These are phyloP conservation scores for Apodospora peruviana DNA, from an alignment of 495 filamentous ascomycete genomes.

Conservation along the genomic window DNA sequence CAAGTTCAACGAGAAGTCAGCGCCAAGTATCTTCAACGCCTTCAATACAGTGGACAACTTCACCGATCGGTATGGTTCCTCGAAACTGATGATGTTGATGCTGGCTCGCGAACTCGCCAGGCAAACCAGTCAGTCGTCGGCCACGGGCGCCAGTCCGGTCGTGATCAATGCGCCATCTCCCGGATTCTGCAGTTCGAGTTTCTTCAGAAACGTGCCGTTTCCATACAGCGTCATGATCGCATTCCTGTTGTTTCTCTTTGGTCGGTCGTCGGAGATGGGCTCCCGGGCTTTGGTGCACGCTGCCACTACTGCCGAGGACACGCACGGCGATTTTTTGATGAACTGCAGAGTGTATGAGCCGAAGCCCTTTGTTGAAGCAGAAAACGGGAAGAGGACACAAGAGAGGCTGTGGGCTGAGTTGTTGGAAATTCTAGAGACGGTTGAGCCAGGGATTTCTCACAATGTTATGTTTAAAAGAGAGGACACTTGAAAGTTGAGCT, in stretches of 20 bases:
- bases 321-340: slow-evolving; percentile 46
- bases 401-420: slow-evolving; percentile 25
- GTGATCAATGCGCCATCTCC: slow-evolving; percentile 51
- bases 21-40: slow-evolving; percentile 15
- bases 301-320: slow-evolving; percentile 30
- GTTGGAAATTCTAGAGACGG: slow-evolving; percentile 24
- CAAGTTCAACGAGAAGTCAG: slow-evolving; percentile 9
- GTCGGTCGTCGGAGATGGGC: slow-evolving; percentile 43
- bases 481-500: not conserved
- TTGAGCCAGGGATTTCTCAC: slow-evolving; percentile 21
- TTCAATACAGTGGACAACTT: slow-evolving; percentile 18
- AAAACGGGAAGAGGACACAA: slow-evolving; percentile 20
- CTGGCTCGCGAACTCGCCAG: slow-evolving; percentile 41
- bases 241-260: slow-evolving; percentile 25
- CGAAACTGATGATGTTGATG: slow-evolving; percentile 50
- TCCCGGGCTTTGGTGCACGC: slow-evolving; percentile 40
- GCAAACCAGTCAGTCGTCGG: slow-evolving; percentile 9
- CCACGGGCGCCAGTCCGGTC: slow-evolving; percentile 28
- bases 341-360: slow-evolving; percentile 10
- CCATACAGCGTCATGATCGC: slow-evolving; percentile 12
- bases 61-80: slow-evolving; percentile 34
- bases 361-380: slow-evolving; percentile 18
- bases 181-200: slow-evolving; percentile 42
- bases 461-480: slow-evolving; percentile 15
- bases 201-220: slow-evolving; percentile 30